These are phyloP conservation scores for Termitomyces sp. DNA, from an alignment of 768 basidiomycete species.

Conservation along the genomic window DNA sequence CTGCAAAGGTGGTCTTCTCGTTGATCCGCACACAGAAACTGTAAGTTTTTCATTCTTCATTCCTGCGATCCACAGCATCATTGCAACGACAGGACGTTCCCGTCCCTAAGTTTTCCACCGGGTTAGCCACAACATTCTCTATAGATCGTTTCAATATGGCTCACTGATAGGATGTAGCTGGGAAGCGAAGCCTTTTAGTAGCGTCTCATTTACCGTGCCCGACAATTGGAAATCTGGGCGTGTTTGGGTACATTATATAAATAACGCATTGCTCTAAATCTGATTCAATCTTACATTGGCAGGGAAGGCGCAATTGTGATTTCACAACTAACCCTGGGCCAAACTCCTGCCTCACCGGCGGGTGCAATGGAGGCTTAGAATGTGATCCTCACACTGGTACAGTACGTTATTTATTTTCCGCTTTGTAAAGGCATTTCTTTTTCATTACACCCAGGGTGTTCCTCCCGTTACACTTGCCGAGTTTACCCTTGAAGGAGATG, in stretches of 20 bases:
- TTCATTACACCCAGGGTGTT: slow-evolving; percentile 34
- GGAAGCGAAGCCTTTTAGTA: not conserved
- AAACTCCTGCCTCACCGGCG: slow-evolving; percentile 13
- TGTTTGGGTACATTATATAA: slow-evolving; percentile 38
- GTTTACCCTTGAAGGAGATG: slow-evolving; percentile 55
- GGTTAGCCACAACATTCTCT: not conserved
- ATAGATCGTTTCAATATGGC: too few relatives aligned
- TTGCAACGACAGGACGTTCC: slow-evolving; percentile 30
- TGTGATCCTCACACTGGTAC: slow-evolving; percentile 51
- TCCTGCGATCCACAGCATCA: not conserved
- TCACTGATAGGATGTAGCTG: not conserved
- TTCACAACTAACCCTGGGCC: slow-evolving; percentile 48
- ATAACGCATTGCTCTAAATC: not conserved
- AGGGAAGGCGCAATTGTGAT: slow-evolving; percentile 63
- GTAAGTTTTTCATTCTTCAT: slow-evolving; percentile 19
- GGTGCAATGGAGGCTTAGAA: slow-evolving; percentile 40
- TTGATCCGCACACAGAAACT: slow-evolving; percentile 47
- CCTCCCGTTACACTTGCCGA: slow-evolving; percentile 69
- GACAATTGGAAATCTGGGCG: slow-evolving; percentile 64
- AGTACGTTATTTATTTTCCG: slow-evolving; percentile 21
- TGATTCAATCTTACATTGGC: slow-evolving; percentile 5
- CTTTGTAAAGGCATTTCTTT: not conserved
- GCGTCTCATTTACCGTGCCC: slow-evolving; percentile 33
- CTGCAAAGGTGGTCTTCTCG: slow-evolving; percentile 64
- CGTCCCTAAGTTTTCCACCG: not conserved